Evolutionary conservation across 1,139 yeast genomes (phyloP), one percentile per base, ranked within the genome.

Genomic region (Hyphopichia buzzinii): DNA sequence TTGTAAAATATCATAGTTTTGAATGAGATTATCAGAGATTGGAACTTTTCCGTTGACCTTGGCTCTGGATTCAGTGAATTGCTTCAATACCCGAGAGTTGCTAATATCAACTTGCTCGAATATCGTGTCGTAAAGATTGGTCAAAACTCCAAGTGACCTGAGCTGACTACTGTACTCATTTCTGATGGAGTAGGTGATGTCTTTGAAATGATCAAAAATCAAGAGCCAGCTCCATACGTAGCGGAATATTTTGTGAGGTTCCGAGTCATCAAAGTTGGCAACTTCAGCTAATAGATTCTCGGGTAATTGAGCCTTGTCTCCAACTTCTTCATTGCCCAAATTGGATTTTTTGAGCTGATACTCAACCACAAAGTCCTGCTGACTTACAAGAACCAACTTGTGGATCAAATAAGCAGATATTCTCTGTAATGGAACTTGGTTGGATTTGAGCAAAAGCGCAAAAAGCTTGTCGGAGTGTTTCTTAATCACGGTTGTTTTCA

Each of bases 211-310:
- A 22, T 64, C 65, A 45, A 85, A 72, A 0, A 85, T 57, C 38
- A 87, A 59, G 39, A 64, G 63, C 95, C 96, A 89, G 30, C 80
- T 66, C 81, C 88, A 81, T 31, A 86, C 51, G 50, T 77, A 85
- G 28, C 62, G 65, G 30, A 72, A 55, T 21, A 68, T 60, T 2
- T 46, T 49, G 13, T 6, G 7, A n/a, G 13, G 8, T 3, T 46
- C 41, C n/a, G 55, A 55, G 8, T n/a, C 21, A 10, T 39, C 32
- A n/a, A 38, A 24, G 26, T 27, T 25, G 19, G 25, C 13, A n/a
- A 41, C 49, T 24, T 57, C 55, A 0, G 56, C 46, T 7, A 73
- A 41, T 21, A 79, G 52, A 1, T 28, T 28, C 1, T 43, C 43
- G 0, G 80, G 77, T 21, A 78, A 56, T 26, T 55, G 52, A 3